Evolutionary conservation across 768 basidiomycete species (phyloP).

Genomic region (Ramaria sp.): DNA sequence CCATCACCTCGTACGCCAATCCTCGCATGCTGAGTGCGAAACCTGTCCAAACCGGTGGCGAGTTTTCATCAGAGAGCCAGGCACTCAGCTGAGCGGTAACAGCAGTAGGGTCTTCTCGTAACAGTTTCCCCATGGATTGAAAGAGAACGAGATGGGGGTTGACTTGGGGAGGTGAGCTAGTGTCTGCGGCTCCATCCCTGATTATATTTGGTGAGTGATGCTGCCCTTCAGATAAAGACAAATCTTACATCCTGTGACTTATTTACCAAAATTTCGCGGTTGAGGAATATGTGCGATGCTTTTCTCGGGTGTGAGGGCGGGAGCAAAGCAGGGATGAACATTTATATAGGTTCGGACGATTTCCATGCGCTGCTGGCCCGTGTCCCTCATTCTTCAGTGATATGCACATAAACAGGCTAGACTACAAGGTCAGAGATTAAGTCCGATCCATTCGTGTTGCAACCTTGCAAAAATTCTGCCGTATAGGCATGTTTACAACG

Average conservation of each 20-base stretch:
- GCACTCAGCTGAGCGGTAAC: conserved; percentile 10
- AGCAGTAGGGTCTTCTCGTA: conserved; percentile 10
- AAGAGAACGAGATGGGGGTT: conserved; percentile 10
- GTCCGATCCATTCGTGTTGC: too few species aligned
- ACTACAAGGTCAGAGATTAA: too few species aligned
- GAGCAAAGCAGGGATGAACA: too few species aligned
- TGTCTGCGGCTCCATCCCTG: neutral
- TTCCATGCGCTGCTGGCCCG: too few species aligned
- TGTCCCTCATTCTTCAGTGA: too few species aligned
- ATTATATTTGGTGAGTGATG: neutral
- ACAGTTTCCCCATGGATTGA: conserved; percentile 6
- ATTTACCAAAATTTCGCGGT: neutral
- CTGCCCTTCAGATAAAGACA: neutral
- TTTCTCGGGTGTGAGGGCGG: neutral
- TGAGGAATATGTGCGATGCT: too few species aligned
- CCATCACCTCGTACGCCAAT: conserved; percentile 11
- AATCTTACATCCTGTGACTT: neutral
- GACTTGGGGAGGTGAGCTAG: neutral
- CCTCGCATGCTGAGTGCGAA: conserved; percentile 12
- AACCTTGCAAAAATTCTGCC: too few species aligned
- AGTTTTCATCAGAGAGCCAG: conserved; percentile 9
- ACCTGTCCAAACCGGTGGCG: conserved; percentile 10
- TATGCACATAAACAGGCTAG: too few species aligned
- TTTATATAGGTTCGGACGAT: too few species aligned
- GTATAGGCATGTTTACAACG: too few species aligned